Evolutionary conservation across 257 asterid species (phyloP).

Genomic region (Petunia axillaris): DNA sequence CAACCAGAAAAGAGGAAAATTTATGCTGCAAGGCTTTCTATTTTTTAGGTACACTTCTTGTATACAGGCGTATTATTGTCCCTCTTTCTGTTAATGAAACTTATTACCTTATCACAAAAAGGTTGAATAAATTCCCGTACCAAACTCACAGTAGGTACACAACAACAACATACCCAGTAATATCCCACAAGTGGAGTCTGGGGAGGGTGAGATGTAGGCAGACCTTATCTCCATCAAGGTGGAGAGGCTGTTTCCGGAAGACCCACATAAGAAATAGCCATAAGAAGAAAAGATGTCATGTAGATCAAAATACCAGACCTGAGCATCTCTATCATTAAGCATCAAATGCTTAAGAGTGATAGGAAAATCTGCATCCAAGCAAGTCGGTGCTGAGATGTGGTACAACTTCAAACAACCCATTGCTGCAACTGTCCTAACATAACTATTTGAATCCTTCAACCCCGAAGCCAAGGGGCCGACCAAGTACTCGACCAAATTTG

Average conservation of each 20-base stretch:
- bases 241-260: background rate
- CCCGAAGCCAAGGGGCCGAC: slow-evolving; percentile 92
- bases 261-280: background rate
- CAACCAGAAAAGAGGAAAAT: background rate
- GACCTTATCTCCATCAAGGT: no score
- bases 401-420: slow-evolving; percentile 91
- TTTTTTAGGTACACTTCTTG: no score
- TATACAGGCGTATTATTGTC: no score
- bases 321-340: slow-evolving; percentile 94
- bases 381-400: slow-evolving; percentile 81
- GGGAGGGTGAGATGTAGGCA: no score
- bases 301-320: slow-evolving; percentile 48
- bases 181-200: no score
- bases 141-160: no score
- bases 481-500: slow-evolving; percentile 96
- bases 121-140: no score
- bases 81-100: no score
- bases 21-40: background rate
- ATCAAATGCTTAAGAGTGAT: slow-evolving; percentile 79
- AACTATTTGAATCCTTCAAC: slow-evolving; percentile 86
- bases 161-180: no score
- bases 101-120: no score
- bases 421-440: slow-evolving; percentile 88
- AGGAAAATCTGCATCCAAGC: slow-evolving; percentile 95
- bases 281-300: background rate